Percentiles rank a stretch among this genome's conserved stretches.
phyloP scores from a whole-genome alignment of 2,329 filamentous ascomycete species.

The Venturiaceae sp. region DNA sequence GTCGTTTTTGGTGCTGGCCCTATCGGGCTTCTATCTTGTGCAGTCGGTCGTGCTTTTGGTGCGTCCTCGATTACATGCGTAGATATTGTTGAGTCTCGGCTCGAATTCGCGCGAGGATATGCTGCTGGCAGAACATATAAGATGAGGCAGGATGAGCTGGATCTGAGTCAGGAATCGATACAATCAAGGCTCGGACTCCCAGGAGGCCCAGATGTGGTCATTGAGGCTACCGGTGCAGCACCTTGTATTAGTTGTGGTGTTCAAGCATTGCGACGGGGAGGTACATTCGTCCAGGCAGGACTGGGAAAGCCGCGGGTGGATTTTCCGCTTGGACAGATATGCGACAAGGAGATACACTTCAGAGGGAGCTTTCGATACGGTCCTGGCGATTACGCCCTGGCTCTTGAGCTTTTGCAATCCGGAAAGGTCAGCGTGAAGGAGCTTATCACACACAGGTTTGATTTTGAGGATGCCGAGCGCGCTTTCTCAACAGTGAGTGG shows the following conservation, averaged over 20 bases:
- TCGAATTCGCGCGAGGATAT: constrained; percentile 16
- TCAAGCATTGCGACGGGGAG: constrained; percentile 12
- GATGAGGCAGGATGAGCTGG: constrained; percentile 13
- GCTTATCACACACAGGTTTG: constrained; percentile 29
- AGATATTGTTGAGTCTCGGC: constrained; percentile 13
- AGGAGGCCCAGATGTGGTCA: constrained; percentile 14
- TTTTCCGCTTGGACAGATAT: constrained; percentile 42
- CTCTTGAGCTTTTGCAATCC: constrained; percentile 39
- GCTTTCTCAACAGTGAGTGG: constrained; percentile 36
- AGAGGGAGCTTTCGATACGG: constrained; percentile 44
- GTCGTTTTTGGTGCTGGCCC: constrained; percentile 16
- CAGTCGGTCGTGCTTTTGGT: constrained; percentile 16
- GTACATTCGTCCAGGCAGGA: constrained; percentile 16
- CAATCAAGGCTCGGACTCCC: constrained; percentile 11
- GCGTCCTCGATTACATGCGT: constrained; percentile 14
- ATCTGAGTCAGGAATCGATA: constrained; percentile 3
- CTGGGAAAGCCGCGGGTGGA: constrained; percentile 29
- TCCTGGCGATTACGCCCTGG: constrained; percentile 39
- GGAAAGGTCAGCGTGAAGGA: constrained; percentile 34
- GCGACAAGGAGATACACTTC: constrained; percentile 37
- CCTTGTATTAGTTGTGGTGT: constrained; percentile 15
- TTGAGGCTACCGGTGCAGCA: constrained; percentile 18
- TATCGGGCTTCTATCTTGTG: constrained; percentile 17
- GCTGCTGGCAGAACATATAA: constrained; percentile 6
- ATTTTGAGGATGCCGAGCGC: constrained; percentile 36